A percentile compares a stretch with the other conserved stretches of the same genome.
phyloP scores from a whole-genome alignment of 202 grass and related monocot genomes.

The Schoenoplectus tabernaemontani region DNA sequence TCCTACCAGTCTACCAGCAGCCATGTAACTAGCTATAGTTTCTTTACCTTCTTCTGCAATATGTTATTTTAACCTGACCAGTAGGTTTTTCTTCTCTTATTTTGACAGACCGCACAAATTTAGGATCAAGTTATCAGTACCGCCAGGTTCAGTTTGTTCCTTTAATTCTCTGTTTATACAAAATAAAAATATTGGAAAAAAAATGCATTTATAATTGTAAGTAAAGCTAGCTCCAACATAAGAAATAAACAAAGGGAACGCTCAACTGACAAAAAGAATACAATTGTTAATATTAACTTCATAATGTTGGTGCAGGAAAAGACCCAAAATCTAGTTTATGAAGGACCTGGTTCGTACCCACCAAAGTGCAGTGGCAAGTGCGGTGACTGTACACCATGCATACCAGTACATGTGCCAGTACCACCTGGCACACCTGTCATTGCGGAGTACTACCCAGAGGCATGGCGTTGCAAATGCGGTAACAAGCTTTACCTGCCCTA shows the following conservation, averaged over 20 bases:
- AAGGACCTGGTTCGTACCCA: conserved; percentile 61
- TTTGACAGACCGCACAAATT: conserved; percentile 12
- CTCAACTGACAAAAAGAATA: background rate
- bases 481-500: conserved; percentile 70
- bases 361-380: conserved; percentile 68
- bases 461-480: conserved; percentile 81
- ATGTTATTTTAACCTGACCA: too few species aligned
- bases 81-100: background rate
- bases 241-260: background rate
- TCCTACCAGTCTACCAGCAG: background rate
- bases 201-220: too few species aligned
- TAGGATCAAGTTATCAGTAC: background rate
- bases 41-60: background rate
- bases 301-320: conserved; percentile 2
- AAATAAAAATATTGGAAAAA: too few species aligned
- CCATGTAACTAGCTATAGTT: background rate
- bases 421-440: conserved; percentile 56
- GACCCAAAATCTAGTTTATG: conserved; percentile 7
- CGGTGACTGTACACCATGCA: conserved; percentile 59
- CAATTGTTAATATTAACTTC: background rate
- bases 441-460: conserved; percentile 84
- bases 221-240: background rate
- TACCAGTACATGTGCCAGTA: conserved; percentile 65
- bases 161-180: background rate
- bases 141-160: background rate